Percentiles rank a stretch among this genome's conserved stretches.
These are phyloP conservation scores for Aspergillus mulundensis DNA, from an alignment of 495 filamentous ascomycete species.

Conservation along the genomic window DNA sequence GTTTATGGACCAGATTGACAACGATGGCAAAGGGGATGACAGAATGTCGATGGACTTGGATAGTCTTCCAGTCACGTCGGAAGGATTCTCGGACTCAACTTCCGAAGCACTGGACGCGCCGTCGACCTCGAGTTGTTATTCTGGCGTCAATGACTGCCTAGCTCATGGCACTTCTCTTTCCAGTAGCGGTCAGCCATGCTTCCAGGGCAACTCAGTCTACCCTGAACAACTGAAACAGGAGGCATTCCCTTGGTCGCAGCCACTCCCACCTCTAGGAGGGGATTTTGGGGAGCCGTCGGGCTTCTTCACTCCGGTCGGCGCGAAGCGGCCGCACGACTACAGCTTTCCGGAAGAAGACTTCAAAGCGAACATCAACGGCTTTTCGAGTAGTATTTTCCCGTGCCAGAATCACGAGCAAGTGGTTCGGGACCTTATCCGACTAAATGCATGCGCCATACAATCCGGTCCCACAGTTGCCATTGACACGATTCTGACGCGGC, in stretches of 20 bases:
- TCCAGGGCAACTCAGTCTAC: not conserved
- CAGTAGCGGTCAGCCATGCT: not conserved
- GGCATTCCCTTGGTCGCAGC: constrained; percentile 9
- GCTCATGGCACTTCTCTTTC: not conserved
- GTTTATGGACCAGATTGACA: constrained; percentile 13
- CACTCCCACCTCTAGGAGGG: constrained; percentile 3
- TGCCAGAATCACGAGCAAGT: constrained; percentile 23
- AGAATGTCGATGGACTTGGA: not conserved
- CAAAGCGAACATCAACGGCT: not conserved
- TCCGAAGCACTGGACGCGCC: constrained; percentile 4
- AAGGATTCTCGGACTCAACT: not conserved
- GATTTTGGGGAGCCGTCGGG: constrained; percentile 2
- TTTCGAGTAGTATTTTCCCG: constrained; percentile 6
- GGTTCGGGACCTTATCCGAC: constrained; percentile 18
- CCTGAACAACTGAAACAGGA: constrained; percentile 8
- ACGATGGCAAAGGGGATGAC: constrained; percentile 1
- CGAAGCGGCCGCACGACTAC: constrained; percentile 4
- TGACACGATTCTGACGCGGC: constrained; percentile 29
- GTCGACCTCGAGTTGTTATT: constrained; percentile 1
- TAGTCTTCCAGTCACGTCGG: not conserved
- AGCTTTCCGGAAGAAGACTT: not conserved
- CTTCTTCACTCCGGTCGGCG: not conserved
- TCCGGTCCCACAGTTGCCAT: constrained; percentile 20
- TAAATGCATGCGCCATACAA: constrained; percentile 19
- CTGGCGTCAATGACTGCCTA: not conserved